Evolutionary conservation across 31 red algal species (phyloP), one percentile per base, ranked within the genome.

Genomic region (Asparagopsis taxiformis): DNA sequence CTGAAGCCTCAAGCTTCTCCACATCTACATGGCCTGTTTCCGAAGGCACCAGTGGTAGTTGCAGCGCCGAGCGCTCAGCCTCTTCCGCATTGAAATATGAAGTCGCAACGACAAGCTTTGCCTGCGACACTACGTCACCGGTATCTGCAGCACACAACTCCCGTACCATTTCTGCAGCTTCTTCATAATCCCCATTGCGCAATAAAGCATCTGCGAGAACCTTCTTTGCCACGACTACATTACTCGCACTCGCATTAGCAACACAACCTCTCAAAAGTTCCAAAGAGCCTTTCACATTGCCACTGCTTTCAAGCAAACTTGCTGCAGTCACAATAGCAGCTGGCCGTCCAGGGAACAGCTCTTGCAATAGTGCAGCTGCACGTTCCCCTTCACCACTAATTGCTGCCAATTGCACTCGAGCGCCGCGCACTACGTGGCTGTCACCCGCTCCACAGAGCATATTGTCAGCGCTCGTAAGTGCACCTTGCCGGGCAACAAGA

Each of bases 261-360:
- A 64, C 59, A 0, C 68, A 59, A 0, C 31, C 34, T 48, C 55
- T 63, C 30, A 84, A 49, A 21, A 84, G 36, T 20, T 2, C 29
- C 25, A 73, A 21, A 26, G 65, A 66, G 26, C 39, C 56, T 43
- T 77, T 54, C 5, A 72, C 54, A 10, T 55, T 21, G 16, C 66
- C 66, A 30, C 57, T 46, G 21, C 65, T 38, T 36, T 88, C 84
- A 21, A 79, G 60, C 21, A 88, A 22, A 15, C 56, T 52, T 2
- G 84, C 65, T 28, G 84, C 84, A 13, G 84, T 88, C 3, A 54
- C 19, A 24, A 78, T 37, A 21, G 84, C 84, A 13, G 84, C 84
- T 0, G 84, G 43, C 10, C 74, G 13, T 3, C 58, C 84, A 19
- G 74, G 84, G 55, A 88, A 88, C 7, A 78, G 51, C 0, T 69